phyloP scores from a whole-genome alignment of 2,329 filamentous ascomycete genomes.

The Gyromitra esculenta region DNA sequence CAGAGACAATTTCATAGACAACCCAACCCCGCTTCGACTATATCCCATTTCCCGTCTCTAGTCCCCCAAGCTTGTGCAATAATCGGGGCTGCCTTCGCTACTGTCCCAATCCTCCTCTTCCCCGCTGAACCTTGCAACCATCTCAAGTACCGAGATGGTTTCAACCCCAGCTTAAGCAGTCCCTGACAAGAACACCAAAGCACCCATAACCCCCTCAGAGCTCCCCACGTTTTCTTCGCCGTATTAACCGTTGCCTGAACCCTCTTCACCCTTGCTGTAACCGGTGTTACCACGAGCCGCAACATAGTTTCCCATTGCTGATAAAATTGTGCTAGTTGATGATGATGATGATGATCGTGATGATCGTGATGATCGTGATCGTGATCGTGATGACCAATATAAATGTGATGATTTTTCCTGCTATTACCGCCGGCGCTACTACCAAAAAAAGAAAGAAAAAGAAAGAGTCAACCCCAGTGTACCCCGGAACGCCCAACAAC shows the following conservation, averaged over 20 bases:
- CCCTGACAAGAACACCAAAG: constrained; percentile 38
- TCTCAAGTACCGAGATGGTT: constrained; percentile 16
- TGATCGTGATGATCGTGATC: too few relatives aligned
- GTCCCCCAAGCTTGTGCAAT: constrained; percentile 18
- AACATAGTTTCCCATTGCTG: constrained; percentile 22
- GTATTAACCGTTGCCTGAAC: constrained; percentile 13
- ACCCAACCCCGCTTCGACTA: constrained; percentile 25
- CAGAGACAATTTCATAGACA: constrained; percentile 33
- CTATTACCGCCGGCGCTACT: constrained; percentile 26
- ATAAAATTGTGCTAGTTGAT: constrained; percentile 8
- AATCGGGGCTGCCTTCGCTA: not conserved
- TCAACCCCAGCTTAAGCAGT: constrained; percentile 23
- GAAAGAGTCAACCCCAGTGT: constrained; percentile 24
- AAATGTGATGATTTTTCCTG: constrained; percentile 13
- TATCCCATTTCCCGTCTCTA: constrained; percentile 4
- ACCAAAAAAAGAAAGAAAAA: constrained; percentile 33
- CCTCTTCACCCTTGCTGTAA: constrained; percentile 25
- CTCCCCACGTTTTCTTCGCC: constrained; percentile 17
- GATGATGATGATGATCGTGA: constrained; percentile 12
- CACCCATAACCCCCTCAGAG: constrained; percentile 31
- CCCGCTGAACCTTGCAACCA: not conserved
- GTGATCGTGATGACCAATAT: not conserved
- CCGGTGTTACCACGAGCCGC: constrained; percentile 3
- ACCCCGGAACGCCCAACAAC: constrained; percentile 26
- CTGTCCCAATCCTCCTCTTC: not conserved